A percentile compares a stretch with the other conserved stretches of the same genome.
These are phyloP conservation scores for Camelina laxa DNA, from an alignment of 345 rosid species.

Conservation along the genomic window DNA sequence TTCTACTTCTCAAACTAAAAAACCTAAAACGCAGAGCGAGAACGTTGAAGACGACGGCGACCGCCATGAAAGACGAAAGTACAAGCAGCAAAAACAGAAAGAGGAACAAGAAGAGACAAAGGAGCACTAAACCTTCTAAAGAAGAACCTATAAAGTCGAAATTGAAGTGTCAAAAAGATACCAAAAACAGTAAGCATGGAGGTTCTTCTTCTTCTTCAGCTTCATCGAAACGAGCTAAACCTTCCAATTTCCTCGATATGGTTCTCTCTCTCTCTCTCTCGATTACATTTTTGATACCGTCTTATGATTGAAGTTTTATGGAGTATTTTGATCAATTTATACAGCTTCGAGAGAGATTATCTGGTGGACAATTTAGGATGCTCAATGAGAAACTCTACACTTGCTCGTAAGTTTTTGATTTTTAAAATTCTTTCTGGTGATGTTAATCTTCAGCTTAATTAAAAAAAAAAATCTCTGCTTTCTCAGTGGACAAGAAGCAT, in stretches of 20 bases:
- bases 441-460: background rate
- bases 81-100: constrained; percentile 50
- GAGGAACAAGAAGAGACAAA: constrained; percentile 51
- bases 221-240: constrained; percentile 44
- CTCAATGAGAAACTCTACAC: constrained; percentile 91
- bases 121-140: constrained; percentile 37
- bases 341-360: constrained; percentile 69
- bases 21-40: constrained; percentile 33
- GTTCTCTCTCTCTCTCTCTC: constrained; percentile 39
- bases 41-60: constrained; percentile 13
- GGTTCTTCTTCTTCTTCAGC: constrained; percentile 40
- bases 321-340: background rate
- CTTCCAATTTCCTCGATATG: constrained; percentile 60
- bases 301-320: background rate
- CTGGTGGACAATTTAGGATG: constrained; percentile 92
- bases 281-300: background rate
- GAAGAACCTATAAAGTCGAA: constrained; percentile 25
- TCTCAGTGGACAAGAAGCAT: constrained; percentile 84
- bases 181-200: constrained; percentile 23
- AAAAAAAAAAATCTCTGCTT: background rate
- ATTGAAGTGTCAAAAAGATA: constrained; percentile 23
- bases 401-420: constrained; percentile 61
- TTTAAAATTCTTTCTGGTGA: background rate
- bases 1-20: constrained; percentile 26
- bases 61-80: constrained; percentile 47